Evolutionary conservation across 257 asterid genomes (phyloP).

Genomic region (Nicotiana obtusifolia): DNA sequence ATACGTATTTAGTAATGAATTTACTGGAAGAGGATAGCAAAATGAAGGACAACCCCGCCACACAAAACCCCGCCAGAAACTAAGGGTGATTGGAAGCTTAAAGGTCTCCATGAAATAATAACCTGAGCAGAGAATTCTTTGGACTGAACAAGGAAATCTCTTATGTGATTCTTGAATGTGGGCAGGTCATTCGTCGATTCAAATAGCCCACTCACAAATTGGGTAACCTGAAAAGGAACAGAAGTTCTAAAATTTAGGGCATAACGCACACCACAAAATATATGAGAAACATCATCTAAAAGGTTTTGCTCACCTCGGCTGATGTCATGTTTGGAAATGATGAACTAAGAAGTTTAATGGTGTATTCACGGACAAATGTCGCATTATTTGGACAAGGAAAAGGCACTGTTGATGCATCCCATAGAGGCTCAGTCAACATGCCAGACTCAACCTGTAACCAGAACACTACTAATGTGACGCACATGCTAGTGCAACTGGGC

Average conservation of each 20-base stretch:
- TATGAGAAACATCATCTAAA: not conserved
- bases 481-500: slow-evolving; percentile 6
- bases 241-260: too few relatives aligned
- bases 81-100: too few relatives aligned
- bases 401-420: slow-evolving; percentile 75
- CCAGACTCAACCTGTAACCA: slow-evolving; percentile 67
- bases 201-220: slow-evolving; percentile 77
- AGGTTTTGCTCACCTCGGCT: slow-evolving; percentile 41
- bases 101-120: not conserved
- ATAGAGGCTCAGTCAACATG: slow-evolving; percentile 71
- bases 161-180: slow-evolving; percentile 71
- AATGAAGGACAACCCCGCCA: not conserved
- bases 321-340: slow-evolving; percentile 97
- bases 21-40: not conserved
- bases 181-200: slow-evolving; percentile 65
- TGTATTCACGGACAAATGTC: slow-evolving; percentile 69
- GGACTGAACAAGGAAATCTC: slow-evolving; percentile 95
- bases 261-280: not conserved
- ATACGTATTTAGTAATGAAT: too few relatives aligned
- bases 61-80: not conserved
- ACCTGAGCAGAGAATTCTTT: slow-evolving; percentile 99
- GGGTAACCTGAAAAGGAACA: slow-evolving; percentile 51
- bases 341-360: slow-evolving; percentile 76
- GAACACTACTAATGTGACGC: not conserved
- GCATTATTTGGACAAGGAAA: slow-evolving; percentile 69